phyloP scores from a whole-genome alignment of 1,284 basidiomycete genomes.

The Mycosarcoma mackinlayi region DNA sequence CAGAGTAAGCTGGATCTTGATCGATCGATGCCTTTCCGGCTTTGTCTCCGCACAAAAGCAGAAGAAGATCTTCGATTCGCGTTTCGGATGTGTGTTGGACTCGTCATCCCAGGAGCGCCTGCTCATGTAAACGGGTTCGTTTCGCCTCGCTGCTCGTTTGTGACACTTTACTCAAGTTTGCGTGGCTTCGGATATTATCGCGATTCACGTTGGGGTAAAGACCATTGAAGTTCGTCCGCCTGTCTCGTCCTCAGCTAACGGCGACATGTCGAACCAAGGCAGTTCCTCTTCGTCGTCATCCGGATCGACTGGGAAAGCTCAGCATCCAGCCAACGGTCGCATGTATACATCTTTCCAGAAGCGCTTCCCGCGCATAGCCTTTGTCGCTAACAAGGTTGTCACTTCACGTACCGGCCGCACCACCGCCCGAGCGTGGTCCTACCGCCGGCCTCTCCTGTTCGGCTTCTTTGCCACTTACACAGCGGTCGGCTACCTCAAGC shows the following conservation, averaged over 20 bases:
- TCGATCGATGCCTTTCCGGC: neutral
- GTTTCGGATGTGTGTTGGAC: constrained; percentile 12
- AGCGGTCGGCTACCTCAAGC: constrained; percentile 48
- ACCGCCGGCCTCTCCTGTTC: constrained; percentile 40
- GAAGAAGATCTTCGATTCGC: constrained; percentile 9
- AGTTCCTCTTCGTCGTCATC: constrained; percentile 11
- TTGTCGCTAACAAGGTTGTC: constrained; percentile 40
- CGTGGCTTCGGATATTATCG: too few species aligned
- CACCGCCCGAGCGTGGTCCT: constrained; percentile 43
- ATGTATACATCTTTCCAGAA: constrained; percentile 17
- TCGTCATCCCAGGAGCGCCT: constrained; percentile 13
- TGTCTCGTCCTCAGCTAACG: neutral
- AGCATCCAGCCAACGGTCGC: constrained; percentile 2
- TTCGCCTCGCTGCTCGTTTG: neutral
- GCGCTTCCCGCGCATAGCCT: constrained; percentile 40
- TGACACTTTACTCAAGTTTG: neutral
- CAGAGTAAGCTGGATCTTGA: too few species aligned
- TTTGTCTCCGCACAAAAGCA: too few species aligned
- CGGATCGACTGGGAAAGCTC: constrained; percentile 5
- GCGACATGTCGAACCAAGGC: constrained; percentile 19
- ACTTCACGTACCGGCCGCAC: constrained; percentile 39
- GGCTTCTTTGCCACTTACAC: constrained; percentile 49
- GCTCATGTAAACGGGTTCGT: neutral
- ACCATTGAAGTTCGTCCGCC: too few species aligned
- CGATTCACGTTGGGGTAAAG: too few species aligned